Evolutionary conservation across 2,329 filamentous ascomycete species (phyloP).

Genomic region (Botrytis hyacinthi): DNA sequence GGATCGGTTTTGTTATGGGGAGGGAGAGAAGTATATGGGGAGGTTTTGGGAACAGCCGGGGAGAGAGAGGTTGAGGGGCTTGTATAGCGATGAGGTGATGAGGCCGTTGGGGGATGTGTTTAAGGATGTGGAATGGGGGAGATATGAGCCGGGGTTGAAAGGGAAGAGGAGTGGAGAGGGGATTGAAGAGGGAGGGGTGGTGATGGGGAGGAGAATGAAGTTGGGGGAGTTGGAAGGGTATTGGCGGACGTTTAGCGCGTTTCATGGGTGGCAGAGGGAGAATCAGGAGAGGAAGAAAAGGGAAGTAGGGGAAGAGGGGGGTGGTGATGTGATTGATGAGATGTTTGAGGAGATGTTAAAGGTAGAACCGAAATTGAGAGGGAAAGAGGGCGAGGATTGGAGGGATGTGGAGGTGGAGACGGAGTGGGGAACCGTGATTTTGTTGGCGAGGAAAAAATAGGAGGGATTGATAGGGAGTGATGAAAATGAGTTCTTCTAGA

Average conservation of each 20-base stretch:
- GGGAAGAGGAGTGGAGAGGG: slow-evolving; percentile 36
- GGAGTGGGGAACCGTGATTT: slow-evolving; percentile 60
- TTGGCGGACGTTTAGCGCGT: slow-evolving; percentile 58
- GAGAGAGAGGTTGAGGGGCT: slow-evolving; percentile 51
- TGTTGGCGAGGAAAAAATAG: slow-evolving; percentile 52
- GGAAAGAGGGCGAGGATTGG: slow-evolving; percentile 47
- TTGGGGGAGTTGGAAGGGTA: slow-evolving; percentile 61
- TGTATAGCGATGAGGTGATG: slow-evolving; percentile 48
- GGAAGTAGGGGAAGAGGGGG: slow-evolving; percentile 52
- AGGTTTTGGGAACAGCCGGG: slow-evolving; percentile 62
- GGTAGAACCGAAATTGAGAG: slow-evolving; percentile 53
- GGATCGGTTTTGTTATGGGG: slow-evolving; percentile 54
- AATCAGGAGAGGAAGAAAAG: slow-evolving; percentile 51
- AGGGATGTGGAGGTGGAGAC: slow-evolving; percentile 53
- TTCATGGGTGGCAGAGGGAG: slow-evolving; percentile 56
- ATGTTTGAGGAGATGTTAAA: slow-evolving; percentile 58
- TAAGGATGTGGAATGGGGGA: slow-evolving; percentile 51
- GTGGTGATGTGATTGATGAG: slow-evolving; percentile 60
- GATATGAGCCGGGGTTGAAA: slow-evolving; percentile 54
- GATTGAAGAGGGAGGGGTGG: slow-evolving; percentile 44
- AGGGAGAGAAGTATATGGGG: slow-evolving; percentile 52
- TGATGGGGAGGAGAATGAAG: slow-evolving; percentile 54
- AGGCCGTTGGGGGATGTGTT: slow-evolving; percentile 51
- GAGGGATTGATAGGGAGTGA: not conserved
- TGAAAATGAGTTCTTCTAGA: not conserved